Conservation (phyloP, 2,329 filamentous ascomycete genomes). For the Madurella fahalii region DNA sequence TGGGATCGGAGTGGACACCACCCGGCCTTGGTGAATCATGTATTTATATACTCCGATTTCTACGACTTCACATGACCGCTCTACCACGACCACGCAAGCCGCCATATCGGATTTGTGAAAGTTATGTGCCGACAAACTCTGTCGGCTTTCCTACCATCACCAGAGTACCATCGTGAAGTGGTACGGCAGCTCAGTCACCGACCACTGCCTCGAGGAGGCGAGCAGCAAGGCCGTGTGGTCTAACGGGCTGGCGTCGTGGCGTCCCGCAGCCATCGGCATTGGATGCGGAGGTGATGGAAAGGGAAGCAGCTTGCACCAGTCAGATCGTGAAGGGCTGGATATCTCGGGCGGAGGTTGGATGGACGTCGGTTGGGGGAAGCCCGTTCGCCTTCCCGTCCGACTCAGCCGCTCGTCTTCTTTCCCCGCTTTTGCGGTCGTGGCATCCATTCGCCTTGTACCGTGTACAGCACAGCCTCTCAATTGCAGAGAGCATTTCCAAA, state of each 20-base stretch:
- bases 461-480: background rate
- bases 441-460: background rate
- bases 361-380: slow-evolving; percentile 15
- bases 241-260: background rate
- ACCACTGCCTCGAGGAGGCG: background rate
- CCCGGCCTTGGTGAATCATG: background rate
- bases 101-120: background rate
- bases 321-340: too few species aligned
- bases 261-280: too few species aligned
- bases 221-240: background rate
- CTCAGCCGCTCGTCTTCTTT: background rate
- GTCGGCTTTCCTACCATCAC: background rate
- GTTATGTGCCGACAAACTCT: background rate
- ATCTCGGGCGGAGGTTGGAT: slow-evolving; percentile 1
- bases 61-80: background rate
- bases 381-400: slow-evolving; percentile 3
- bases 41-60: background rate
- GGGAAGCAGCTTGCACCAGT: too few species aligned
- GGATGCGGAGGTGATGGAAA: too few species aligned
- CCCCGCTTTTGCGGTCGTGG: background rate
- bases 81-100: background rate
- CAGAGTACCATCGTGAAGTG: background rate
- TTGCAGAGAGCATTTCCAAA: background rate
- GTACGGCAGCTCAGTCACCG: background rate
- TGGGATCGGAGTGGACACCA: background rate